Conservation (phyloP, 164 flowering plant genomes). For the Stephania cephalantha region DNA sequence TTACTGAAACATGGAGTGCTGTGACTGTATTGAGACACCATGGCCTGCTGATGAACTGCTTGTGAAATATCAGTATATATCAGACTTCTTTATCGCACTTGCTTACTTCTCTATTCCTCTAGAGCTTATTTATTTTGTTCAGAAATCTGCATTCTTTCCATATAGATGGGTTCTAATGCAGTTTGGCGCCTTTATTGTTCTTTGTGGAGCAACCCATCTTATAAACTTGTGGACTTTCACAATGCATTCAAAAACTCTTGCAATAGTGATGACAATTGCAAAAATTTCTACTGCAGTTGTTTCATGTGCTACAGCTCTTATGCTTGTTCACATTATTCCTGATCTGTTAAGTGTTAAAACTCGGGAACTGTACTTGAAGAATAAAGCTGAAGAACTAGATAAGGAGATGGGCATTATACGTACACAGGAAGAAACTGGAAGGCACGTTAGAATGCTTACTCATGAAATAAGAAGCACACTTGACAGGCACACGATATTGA, state of each 20-base stretch:
- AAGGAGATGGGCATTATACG: slow-evolving; percentile 64
- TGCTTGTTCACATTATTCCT: slow-evolving; percentile 76
- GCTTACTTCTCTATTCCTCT: slow-evolving; percentile 73
- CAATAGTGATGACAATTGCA: slow-evolving; percentile 54
- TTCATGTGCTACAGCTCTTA: slow-evolving; percentile 62
- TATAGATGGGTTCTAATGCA: slow-evolving; percentile 80
- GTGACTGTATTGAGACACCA: slow-evolving; percentile 53
- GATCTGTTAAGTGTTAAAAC: slow-evolving; percentile 58
- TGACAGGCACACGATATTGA: slow-evolving; percentile 61
- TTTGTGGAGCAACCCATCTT: slow-evolving; percentile 70
- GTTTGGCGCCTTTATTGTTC: slow-evolving; percentile 73
- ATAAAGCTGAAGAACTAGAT: slow-evolving; percentile 63
- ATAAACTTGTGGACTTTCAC: slow-evolving; percentile 64
- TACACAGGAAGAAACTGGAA: slow-evolving; percentile 66
- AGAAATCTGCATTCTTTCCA: slow-evolving; percentile 61
- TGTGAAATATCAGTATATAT: slow-evolving; percentile 60
- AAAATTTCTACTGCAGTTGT: slow-evolving; percentile 58
- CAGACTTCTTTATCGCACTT: slow-evolving; percentile 52
- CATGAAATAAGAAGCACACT: slow-evolving; percentile 74
- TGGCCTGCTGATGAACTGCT: slow-evolving; percentile 53
- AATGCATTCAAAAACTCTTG: slow-evolving; percentile 54
- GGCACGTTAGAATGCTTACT: slow-evolving; percentile 77
- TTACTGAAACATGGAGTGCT: slow-evolving; percentile 42
- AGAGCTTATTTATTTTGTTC: slow-evolving; percentile 60
- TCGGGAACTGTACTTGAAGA: slow-evolving; percentile 47